Conservation (phyloP, 257 asterid species). For the Asclepias syriaca region DNA sequence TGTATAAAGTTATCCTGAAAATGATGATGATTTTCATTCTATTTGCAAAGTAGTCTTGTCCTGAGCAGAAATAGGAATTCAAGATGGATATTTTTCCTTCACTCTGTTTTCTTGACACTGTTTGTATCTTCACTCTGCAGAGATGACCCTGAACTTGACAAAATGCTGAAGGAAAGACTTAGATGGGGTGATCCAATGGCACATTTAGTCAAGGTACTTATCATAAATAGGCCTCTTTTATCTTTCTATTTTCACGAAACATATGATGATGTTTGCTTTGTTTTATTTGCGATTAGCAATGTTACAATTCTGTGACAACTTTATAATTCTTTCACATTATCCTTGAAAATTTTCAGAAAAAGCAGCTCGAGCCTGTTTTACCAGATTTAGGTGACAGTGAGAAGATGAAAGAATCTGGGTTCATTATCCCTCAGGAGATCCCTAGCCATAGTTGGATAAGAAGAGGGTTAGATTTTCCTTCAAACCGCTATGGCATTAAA, state of each 20-base stretch:
- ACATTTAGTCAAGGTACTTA: slow-evolving; percentile 65
- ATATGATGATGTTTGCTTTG: not conserved
- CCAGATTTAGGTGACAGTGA: slow-evolving; percentile 63
- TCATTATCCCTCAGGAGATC: slow-evolving; percentile 70
- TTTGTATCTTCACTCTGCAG: slow-evolving; percentile 29
- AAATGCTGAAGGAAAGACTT: slow-evolving; percentile 73
- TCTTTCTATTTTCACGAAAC: not conserved
- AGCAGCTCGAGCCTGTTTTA: slow-evolving; percentile 43
- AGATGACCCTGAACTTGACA: slow-evolving; percentile 90
- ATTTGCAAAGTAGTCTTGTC: not conserved
- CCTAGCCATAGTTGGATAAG: slow-evolving; percentile 81
- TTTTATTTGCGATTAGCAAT: not conserved
- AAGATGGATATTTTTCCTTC: not conserved
- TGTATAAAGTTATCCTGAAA: not conserved
- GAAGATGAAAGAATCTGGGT: slow-evolving; percentile 82
- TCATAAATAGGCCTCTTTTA: not conserved
- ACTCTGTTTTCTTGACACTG: slow-evolving; percentile 9
- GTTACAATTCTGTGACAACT: not conserved
- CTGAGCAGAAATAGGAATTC: not conserved
- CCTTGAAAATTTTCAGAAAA: slow-evolving; percentile 41
- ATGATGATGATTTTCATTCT: not conserved
- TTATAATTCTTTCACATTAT: not conserved
- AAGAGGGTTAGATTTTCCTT: slow-evolving; percentile 65
- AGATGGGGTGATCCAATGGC: slow-evolving; percentile 99
- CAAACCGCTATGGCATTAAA: slow-evolving; percentile 78